Evolutionary conservation across 31 red algal species (phyloP).

Genomic region (Asparagopsis taxiformis): DNA sequence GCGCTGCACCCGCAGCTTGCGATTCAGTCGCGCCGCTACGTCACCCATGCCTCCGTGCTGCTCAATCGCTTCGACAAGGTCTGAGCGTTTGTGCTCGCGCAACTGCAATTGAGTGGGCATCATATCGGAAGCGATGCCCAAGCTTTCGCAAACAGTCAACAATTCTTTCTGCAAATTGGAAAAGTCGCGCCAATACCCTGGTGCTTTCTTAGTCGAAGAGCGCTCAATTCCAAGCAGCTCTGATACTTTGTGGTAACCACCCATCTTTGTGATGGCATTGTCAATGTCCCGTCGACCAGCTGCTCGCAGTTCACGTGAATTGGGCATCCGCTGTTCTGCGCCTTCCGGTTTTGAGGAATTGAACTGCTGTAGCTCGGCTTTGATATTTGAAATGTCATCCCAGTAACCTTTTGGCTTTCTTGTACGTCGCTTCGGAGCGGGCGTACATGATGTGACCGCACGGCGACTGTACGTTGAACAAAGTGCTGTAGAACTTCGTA

Average conservation of each 20-base stretch:
- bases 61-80: constrained; percentile 50
- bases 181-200: constrained; percentile 60
- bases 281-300: constrained; percentile 53
- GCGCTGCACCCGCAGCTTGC: not conserved
- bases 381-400: constrained; percentile 44
- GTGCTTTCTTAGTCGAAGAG: not conserved
- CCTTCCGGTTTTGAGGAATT: not conserved
- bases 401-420: constrained; percentile 58
- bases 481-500: not conserved
- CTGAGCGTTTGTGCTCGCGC: constrained; percentile 41
- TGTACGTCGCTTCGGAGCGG: not conserved
- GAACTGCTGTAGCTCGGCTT: constrained; percentile 27
- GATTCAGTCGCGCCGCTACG: constrained; percentile 41
- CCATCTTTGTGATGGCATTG: constrained; percentile 64
- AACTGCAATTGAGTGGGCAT: constrained; percentile 79
- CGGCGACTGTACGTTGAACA: not conserved
- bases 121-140: not conserved
- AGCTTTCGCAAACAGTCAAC: constrained; percentile 12
- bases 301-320: constrained; percentile 39
- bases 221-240: constrained; percentile 24
- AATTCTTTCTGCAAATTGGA: constrained; percentile 33
- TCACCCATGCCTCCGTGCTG: constrained; percentile 40
- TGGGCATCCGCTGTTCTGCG: constrained; percentile 43
- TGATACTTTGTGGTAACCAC: constrained; percentile 60
- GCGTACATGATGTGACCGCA: not conserved